phyloP scores from a whole-genome alignment of 495 filamentous ascomycete genomes.

The Aspergillus hancockii region DNA sequence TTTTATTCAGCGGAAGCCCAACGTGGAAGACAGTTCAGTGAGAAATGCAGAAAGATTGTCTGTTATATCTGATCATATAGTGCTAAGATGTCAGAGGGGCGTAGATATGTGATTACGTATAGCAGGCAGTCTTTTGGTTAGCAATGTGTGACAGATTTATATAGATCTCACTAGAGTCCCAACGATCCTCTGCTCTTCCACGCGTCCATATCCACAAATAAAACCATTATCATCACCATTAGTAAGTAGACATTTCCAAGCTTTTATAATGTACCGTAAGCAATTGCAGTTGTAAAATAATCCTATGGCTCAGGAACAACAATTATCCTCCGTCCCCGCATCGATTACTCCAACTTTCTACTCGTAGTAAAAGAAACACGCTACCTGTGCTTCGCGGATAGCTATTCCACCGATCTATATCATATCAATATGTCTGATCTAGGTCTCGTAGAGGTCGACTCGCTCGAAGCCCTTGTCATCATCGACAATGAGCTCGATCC shows the following conservation, averaged over 20 bases:
- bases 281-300: background rate
- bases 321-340: slow-evolving; percentile 2
- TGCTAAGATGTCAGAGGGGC: too few species aligned
- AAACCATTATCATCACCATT: too few species aligned
- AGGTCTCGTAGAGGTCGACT: slow-evolving; percentile 46
- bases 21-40: too few species aligned
- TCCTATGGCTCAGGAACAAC: background rate
- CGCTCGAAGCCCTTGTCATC: slow-evolving; percentile 48
- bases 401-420: background rate
- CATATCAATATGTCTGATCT: background rate
- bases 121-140: too few species aligned
- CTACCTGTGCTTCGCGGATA: background rate
- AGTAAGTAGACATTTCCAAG: background rate
- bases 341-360: background rate
- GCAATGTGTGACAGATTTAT: too few species aligned
- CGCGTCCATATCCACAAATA: too few species aligned
- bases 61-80: too few species aligned
- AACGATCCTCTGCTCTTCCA: too few species aligned
- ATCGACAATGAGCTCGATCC: slow-evolving; percentile 62
- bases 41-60: too few species aligned
- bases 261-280: background rate
- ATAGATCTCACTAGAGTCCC: too few species aligned
- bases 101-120: too few species aligned
- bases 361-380: background rate
- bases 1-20: too few species aligned